Base-by-base conservation (phyloP, 2,329 filamentous ascomycete species). In the Laburnicola sp. region DNA sequence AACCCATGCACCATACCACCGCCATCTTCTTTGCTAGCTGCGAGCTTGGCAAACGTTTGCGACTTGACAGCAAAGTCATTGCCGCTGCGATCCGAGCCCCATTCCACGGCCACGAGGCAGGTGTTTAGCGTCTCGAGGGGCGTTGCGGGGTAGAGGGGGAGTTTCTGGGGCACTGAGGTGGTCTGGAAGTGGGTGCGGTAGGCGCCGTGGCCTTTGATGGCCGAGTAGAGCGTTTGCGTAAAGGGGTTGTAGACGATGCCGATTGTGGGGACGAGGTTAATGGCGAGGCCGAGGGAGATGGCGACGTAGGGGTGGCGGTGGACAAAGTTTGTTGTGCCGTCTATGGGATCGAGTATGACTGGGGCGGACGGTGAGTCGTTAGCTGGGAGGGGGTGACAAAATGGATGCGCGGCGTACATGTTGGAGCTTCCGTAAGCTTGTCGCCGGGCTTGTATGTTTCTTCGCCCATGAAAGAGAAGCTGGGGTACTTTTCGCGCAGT, bases 211-310 rank as follows among this genome's bases (percentile, higher is more conserved):
- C 87, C 88, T 48, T 80, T 79, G 64, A 91, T 82, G 28, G 80
- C 89, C 3, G 82, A 85, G 76, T 86, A 93, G 36, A 92, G 76
- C 6, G 81, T 78, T 62, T 85, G 81, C 42, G 83, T 84, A 74
- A 87, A 91, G 0, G 89, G 89, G 74, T 92, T 92, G 76, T 90
- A 92, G 55, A 93, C 85, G 51, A 93, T 85, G 54, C 89, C 89
- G 38, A 92, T 79, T 46, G 78, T 77, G 22, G 89, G 87, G 49
- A 69, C 65, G 56, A 81, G 81, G 64, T 81, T 74, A 54, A 91
- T 73, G 37, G 86, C 81, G 50, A 93, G 80, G 39, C 88, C 89
- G 30, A 93, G 83, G 8, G 87, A 90, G 74, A 92, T 86, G 75
- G 85, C 89, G 55, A 89, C 87, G 63, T 84, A 81, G 57, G 84